Evolutionary conservation across 2,329 filamentous ascomycete species (phyloP).

Genomic region (Calcarisporium arbuscula): DNA sequence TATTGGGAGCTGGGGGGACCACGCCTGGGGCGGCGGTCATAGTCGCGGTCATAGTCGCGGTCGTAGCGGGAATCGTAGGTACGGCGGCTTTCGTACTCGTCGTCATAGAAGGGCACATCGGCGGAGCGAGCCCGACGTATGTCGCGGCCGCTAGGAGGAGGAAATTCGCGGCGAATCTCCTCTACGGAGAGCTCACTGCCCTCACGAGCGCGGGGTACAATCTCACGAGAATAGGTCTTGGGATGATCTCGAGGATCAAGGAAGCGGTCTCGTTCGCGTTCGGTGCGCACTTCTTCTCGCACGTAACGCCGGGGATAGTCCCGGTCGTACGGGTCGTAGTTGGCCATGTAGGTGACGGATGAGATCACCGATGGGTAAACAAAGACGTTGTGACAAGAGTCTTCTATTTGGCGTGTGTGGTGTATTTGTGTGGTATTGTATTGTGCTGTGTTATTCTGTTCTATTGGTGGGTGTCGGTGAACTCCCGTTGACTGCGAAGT

Average conservation of each 20-base stretch:
- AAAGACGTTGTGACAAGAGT: too few species aligned
- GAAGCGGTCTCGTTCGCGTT: conserved; percentile 47
- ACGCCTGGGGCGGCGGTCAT: conserved; percentile 38
- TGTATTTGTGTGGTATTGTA: too few species aligned
- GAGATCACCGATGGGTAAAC: too few species aligned
- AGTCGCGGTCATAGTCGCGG: conserved; percentile 30
- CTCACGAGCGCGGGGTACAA: conserved; percentile 56
- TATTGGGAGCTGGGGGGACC: conserved; percentile 43
- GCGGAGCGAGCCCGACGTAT: conserved; percentile 52
- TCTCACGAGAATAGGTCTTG: conserved; percentile 41
- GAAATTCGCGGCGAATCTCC: conserved; percentile 79
- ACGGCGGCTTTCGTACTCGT: conserved; percentile 38
- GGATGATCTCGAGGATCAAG: conserved; percentile 46
- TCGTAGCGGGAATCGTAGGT: conserved; percentile 42
- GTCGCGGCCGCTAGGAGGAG: conserved; percentile 54
- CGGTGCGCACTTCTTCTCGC: conserved; percentile 47
- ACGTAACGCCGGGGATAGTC: conserved; percentile 46
- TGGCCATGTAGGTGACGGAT: conserved; percentile 23
- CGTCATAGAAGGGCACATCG: conserved; percentile 54
- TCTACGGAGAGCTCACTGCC: conserved; percentile 72
- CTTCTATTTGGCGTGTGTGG: too few species aligned
- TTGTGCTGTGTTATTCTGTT: too few species aligned
- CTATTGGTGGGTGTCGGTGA: too few species aligned
- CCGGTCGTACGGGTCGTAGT: conserved; percentile 50
- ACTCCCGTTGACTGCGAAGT: too few species aligned